Conservation (phyloP, 805 yeast genomes). For the Wickerhamiella spandovensis region DNA sequence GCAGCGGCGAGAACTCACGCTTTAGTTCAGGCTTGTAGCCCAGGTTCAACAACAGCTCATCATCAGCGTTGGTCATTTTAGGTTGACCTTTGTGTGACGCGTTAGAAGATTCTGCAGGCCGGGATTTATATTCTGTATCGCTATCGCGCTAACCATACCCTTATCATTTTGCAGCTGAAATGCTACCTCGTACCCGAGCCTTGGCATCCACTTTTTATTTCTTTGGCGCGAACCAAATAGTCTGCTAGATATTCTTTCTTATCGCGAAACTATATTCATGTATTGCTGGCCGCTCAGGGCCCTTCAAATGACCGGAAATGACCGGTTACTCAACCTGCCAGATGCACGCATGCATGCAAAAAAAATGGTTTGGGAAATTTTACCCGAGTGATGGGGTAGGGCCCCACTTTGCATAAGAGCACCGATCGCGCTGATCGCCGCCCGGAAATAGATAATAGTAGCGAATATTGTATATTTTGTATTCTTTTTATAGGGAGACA, state of each 20-base stretch:
- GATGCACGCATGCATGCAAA: not conserved
- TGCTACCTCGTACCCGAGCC: not conserved
- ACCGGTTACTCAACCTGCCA: not conserved
- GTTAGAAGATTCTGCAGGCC: too few relatives aligned
- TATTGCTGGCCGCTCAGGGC: too few relatives aligned
- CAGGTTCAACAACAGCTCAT: constrained; percentile 29
- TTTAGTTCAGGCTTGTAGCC: constrained; percentile 57
- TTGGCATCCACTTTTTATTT: too few relatives aligned
- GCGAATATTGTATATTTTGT: not conserved
- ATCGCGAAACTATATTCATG: too few relatives aligned
- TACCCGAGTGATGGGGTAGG: not conserved
- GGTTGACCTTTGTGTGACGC: too few relatives aligned
- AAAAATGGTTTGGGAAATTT: not conserved
- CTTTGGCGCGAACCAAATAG: too few relatives aligned
- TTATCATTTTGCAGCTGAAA: not conserved
- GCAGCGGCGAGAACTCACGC: constrained; percentile 43
- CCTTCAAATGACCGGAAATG: not conserved
- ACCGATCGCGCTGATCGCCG: not conserved
- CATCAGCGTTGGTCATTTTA: constrained; percentile 13
- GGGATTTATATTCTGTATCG: not conserved
- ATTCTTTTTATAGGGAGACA: not conserved
- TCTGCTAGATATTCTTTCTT: too few relatives aligned
- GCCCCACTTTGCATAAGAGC: not conserved
- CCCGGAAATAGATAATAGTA: not conserved
- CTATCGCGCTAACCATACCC: not conserved